These are phyloP conservation scores for Trichophyton verrucosum DNA, from an alignment of 2,329 filamentous ascomycete species.

Conservation along the genomic window DNA sequence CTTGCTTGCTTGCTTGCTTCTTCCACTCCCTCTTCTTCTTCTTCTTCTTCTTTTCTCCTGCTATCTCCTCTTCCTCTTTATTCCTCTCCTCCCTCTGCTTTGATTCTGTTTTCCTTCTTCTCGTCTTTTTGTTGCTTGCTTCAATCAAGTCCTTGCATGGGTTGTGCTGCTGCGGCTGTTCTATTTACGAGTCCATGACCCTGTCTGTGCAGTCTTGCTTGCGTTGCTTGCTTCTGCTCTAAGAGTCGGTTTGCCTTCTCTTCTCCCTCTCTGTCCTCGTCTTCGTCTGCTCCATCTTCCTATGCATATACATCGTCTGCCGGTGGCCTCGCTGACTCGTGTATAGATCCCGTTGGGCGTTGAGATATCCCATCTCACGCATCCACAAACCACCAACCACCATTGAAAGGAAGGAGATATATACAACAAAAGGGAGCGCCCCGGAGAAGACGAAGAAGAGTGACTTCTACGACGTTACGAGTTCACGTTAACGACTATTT, in stretches of 20 bases:
- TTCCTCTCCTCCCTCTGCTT: not conserved
- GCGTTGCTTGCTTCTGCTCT: constrained; percentile 24
- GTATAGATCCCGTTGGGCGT: not conserved
- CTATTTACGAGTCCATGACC: constrained; percentile 19
- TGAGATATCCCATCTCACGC: not conserved
- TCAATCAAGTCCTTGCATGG: constrained; percentile 2
- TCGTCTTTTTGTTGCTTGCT: constrained; percentile 8
- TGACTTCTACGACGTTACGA: constrained; percentile 23
- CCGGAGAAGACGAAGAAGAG: not conserved
- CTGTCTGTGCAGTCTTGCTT: constrained; percentile 17
- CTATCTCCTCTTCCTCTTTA: not conserved
- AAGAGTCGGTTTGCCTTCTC: constrained; percentile 20
- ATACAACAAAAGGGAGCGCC: not conserved
- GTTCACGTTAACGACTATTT: constrained; percentile 5
- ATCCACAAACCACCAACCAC: not conserved
- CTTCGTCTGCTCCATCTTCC: not conserved
- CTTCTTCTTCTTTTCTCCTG: not conserved
- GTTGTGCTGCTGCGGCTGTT: constrained; percentile 11
- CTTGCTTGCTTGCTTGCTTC: not conserved
- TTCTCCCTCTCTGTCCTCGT: not conserved
- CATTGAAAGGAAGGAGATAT: not conserved
- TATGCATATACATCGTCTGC: not conserved
- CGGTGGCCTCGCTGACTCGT: not conserved
- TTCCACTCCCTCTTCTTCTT: not conserved
- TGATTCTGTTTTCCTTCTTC: not conserved